phyloP scores from a whole-genome alignment of 1,284 basidiomycete genomes.

The Cystobasidium pallidum region DNA sequence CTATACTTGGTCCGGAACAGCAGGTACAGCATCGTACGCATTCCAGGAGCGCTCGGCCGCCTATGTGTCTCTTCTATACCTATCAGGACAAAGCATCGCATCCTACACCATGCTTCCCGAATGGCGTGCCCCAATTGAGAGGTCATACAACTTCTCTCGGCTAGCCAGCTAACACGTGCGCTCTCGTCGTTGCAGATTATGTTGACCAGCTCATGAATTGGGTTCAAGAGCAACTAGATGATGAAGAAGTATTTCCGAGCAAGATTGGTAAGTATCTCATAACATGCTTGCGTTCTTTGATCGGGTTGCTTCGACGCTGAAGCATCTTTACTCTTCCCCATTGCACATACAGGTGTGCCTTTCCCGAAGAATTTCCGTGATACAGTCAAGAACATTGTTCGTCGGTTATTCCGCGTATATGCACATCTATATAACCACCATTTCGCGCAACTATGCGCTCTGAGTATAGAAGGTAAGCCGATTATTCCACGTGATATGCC shows the following conservation, averaged over 20 bases:
- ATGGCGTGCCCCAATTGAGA: no score
- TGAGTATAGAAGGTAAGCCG: slow-evolving; percentile 88
- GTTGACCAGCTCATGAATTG: slow-evolving; percentile 99
- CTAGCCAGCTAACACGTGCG: background rate
- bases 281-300: background rate
- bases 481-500: background rate
- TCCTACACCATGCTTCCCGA: no score
- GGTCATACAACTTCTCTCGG: background rate
- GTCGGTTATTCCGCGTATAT: slow-evolving; percentile 93
- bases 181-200: slow-evolving; percentile 66
- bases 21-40: no score
- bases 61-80: no score
- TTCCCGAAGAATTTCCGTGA: slow-evolving; percentile 91
- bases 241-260: slow-evolving; percentile 90
- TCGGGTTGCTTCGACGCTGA: background rate
- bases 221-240: slow-evolving; percentile 90
- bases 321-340: no score
- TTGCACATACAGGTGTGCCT: slow-evolving; percentile 68
- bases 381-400: slow-evolving; percentile 87
- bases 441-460: slow-evolving; percentile 97
- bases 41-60: no score
- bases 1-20: background rate
- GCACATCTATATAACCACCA: slow-evolving; percentile 99
- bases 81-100: no score
- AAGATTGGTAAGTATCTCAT: slow-evolving; percentile 70